Evolutionary conservation across 2,329 filamentous ascomycete genomes (phyloP).

Genomic region (Fusarium sp.): DNA sequence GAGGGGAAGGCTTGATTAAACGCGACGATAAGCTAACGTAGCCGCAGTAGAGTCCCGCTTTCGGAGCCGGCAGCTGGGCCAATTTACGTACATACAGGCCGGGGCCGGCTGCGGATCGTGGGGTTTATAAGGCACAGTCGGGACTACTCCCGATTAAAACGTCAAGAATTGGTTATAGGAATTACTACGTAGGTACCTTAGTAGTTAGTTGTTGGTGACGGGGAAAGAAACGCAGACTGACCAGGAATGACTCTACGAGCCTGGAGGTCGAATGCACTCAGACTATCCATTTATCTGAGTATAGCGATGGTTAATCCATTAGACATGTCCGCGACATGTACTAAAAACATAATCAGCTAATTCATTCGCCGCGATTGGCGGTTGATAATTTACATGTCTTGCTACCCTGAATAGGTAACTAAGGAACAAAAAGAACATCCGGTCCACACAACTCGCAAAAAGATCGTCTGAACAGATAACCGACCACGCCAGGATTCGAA

Average conservation of each 20-base stretch:
- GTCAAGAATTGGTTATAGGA: background rate
- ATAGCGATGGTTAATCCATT: background rate
- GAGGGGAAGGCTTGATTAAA: constrained; percentile 31
- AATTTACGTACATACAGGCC: constrained; percentile 35
- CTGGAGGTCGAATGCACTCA: too few species aligned
- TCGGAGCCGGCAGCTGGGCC: constrained; percentile 46
- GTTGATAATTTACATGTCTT: background rate
- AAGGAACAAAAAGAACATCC: constrained; percentile 5
- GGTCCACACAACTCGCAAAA: background rate
- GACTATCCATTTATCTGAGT: too few species aligned
- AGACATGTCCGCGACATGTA: background rate
- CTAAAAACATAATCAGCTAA: background rate
- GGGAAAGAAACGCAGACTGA: background rate
- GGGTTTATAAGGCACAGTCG: constrained; percentile 33
- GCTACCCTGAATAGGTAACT: background rate
- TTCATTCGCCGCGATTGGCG: background rate
- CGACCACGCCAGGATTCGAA: constrained; percentile 60
- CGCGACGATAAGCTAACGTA: constrained; percentile 51
- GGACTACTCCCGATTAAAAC: constrained; percentile 19
- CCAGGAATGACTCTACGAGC: background rate
- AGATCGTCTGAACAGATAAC: constrained; percentile 5
- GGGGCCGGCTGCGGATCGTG: constrained; percentile 35
- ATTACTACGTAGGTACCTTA: too few species aligned
- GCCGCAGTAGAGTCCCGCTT: constrained; percentile 46
- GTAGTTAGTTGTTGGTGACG: too few species aligned